Base-by-base conservation (phyloP, 2,329 filamentous ascomycete species). In the Diplodia scrobiculata region DNA sequence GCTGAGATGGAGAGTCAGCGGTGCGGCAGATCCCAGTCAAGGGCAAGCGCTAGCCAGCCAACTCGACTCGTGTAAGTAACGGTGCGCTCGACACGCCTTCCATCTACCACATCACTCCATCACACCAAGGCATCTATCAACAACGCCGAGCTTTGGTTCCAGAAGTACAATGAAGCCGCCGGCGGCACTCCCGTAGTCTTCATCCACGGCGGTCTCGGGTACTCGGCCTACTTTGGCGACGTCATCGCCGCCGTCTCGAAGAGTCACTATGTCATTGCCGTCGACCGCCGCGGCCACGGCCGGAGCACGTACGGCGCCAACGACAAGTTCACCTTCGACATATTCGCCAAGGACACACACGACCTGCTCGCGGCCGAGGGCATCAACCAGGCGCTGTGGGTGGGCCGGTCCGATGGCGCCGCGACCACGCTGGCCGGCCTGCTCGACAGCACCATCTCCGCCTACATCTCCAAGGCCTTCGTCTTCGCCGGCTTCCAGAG, bases 341-440 rank as follows among this genome's bases (percentile, higher is more conserved):
- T 74, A 66, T 79, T 79, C 68, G 77, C 78, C 21, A 66, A 70
- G 27, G 78, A 81, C 48, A 76, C 75, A 5, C 68, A 74, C 32
- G 73, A 67, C 4, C 72, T 77, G 50, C 73, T 80, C 3, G 69
- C 72, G 5, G 47, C 69, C 1, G 69, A 72, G 5, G 74, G 75
- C 1, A 71, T 80, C 1, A 65, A 70, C 63, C 77, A 77, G 68
- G 72, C 38, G 5, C 17, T 75, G 66, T 73, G 77, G 29, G 76
- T 80, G 4, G 79, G 79, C 29, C 81, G 79, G 79, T 79, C 77
- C 9, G 79, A 81, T 63, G 78, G 79, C 48, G 78, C 74, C 41
- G 75, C 75, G 21, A 77, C 77, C 5, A 78, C 78, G 1, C 73
- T 80, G 4, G 70, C 76, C 2, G 75, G 73, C 6, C 74, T 80